Evolutionary conservation across 208 protist species (phyloP), one percentile per base, ranked within the genome.

Genomic region (Acanthamoeba polyphaga): DNA sequence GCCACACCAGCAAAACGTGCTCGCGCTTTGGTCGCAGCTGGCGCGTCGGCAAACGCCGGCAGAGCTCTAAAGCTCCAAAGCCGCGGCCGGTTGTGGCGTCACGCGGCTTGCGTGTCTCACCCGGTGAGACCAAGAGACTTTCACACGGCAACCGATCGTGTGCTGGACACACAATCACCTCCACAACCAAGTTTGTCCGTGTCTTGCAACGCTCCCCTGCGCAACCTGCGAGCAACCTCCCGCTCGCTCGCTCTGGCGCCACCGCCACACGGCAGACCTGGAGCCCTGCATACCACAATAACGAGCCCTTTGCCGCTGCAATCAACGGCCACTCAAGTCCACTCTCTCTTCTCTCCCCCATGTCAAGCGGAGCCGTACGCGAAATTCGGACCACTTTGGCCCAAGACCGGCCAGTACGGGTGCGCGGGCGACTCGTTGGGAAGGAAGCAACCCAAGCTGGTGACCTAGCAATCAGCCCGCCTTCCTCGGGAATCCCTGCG

Each of bases 401-500:
- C 80, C 10, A 9, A 53, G 51, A 27, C 34, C 80, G 17, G 3
- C 27, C 51, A 5, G 51, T 62, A 3, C 80, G n/a, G 27, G 64
- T 29, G 22, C 64, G 22, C n/a, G 51, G 80, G 80, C 53, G 80
- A 51, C 12, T 43, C 51, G 80, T 0, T 88, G 80, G 80, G 80
- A 88, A 88, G 43, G 51, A 85, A 85, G 12, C 46, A 49, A 49
- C 46, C 0, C 5, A 22, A 3, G 38, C 38, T 43, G 80, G 80
- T 84, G 74, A 55, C 80, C 64, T 64, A 88, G 80, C 80, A 88
- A 88, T 58, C 53, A 88, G 80, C 6, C 80, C 24, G 80, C 51
- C 80, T 88, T 88, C 80, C 80, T 27, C 22, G 51, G 80, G 22
- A 88, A 88, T 88, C 80, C 53, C 80, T 88, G 53, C 51, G 80